These are phyloP conservation scores for Fagus sylvatica DNA, from an alignment of 306 rosid genomes.

Conservation along the genomic window DNA sequence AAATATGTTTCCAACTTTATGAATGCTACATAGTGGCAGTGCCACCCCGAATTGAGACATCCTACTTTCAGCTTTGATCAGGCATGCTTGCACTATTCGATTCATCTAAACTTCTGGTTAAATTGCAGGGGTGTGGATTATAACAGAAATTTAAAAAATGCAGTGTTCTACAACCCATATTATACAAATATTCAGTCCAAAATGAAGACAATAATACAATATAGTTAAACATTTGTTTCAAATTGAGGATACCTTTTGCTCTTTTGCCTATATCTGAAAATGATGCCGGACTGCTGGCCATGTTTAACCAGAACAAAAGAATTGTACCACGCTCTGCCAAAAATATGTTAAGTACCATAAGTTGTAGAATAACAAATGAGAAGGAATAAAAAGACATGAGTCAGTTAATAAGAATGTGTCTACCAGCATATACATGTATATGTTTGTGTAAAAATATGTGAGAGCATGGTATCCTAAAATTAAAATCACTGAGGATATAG, in stretches of 20 bases:
- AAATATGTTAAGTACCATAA: slow-evolving; percentile 4
- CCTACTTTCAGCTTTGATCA: not conserved
- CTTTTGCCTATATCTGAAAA: slow-evolving; percentile 85
- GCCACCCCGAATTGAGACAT: not conserved
- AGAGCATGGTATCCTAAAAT: not conserved
- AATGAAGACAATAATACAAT: not conserved
- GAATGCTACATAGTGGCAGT: not conserved
- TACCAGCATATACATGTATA: not conserved
- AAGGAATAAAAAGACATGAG: not conserved
- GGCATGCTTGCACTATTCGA: not conserved
- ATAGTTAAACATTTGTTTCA: not conserved
- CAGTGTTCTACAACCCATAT: not conserved
- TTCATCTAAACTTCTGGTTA: not conserved
- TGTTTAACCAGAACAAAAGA: slow-evolving; percentile 39
- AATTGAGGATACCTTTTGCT: slow-evolving; percentile 63
- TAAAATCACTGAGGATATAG: not conserved
- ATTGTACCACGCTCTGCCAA: slow-evolving; percentile 27
- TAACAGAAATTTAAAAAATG: not conserved
- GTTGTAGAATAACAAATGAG: not conserved
- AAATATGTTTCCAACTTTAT: not conserved
- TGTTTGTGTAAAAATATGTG: not conserved
- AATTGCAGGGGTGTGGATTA: not conserved
- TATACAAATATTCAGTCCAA: not conserved
- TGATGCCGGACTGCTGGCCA: slow-evolving; percentile 86
- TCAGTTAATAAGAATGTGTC: not conserved